A percentile compares a stretch with the other conserved stretches of the same genome.
Evolutionary conservation across 164 flowering plant species (phyloP).

Genomic region (Vitis amurensis): DNA sequence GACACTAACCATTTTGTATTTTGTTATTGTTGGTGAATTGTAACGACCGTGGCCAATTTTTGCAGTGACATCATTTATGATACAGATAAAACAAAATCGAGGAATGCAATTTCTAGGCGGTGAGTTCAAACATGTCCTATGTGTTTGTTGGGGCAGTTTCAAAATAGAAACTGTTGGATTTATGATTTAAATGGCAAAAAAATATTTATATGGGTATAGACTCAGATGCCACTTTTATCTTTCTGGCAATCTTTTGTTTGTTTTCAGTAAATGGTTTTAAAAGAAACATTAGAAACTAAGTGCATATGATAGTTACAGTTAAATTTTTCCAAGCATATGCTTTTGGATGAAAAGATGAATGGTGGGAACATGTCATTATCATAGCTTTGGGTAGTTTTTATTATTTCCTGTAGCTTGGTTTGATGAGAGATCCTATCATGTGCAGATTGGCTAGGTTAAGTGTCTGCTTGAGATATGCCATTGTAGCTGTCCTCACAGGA

Average conservation of each 20-base stretch:
- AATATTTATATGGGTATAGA: too few species aligned
- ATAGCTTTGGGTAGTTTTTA: neutral
- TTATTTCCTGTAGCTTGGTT: neutral
- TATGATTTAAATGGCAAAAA: too few species aligned
- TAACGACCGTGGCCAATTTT: too few species aligned
- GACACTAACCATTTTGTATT: too few species aligned
- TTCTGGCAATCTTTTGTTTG: neutral
- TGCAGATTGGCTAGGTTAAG: slow-evolving; percentile 4
- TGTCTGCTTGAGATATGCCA: neutral
- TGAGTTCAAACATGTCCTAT: too few species aligned
- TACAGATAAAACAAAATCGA: too few species aligned
- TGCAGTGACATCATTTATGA: too few species aligned
- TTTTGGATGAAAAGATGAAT: neutral
- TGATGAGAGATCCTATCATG: neutral
- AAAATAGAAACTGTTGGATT: too few species aligned
- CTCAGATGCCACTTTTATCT: too few species aligned
- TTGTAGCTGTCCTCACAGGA: neutral
- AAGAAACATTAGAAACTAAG: neutral
- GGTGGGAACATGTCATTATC: neutral
- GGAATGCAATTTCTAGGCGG: too few species aligned
- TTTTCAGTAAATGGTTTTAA: neutral
- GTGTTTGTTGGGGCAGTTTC: too few species aligned
- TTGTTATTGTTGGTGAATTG: too few species aligned
- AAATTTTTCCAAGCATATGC: neutral
- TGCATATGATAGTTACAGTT: neutral